Percentiles rank a stretch among this genome's conserved stretches.
Evolutionary conservation across 805 yeast species (phyloP).

Genomic region (Priceomyces fermenticarens): DNA sequence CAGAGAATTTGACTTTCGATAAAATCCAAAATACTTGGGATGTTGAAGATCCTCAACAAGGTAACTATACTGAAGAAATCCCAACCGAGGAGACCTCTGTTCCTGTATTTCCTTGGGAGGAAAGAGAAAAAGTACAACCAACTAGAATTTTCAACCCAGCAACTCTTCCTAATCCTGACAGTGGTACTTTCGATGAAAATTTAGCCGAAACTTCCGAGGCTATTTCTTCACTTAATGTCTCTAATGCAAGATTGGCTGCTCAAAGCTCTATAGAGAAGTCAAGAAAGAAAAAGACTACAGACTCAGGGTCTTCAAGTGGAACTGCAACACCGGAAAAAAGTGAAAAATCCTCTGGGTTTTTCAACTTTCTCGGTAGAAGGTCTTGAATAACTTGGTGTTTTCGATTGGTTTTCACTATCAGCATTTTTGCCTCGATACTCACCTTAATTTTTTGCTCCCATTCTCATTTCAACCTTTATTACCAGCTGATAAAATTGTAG

Average conservation of each 20-base stretch:
- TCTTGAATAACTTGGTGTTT: too few relatives aligned
- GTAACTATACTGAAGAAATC: constrained; percentile 1
- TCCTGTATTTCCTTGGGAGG: constrained; percentile 31
- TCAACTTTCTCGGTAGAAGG: neutral
- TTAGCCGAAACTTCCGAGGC: constrained; percentile 3
- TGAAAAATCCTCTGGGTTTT: neutral
- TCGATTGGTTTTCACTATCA: too few relatives aligned
- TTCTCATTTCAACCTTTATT: too few relatives aligned
- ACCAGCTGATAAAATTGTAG: too few relatives aligned
- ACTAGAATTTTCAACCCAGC: constrained; percentile 21
- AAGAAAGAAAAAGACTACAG: neutral
- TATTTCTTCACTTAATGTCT: constrained; percentile 3
- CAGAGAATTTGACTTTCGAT: constrained; percentile 15
- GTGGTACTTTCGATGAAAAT: neutral
- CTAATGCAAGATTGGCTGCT: constrained; percentile 7
- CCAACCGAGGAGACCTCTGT: neutral
- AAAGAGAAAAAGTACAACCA: constrained; percentile 17
- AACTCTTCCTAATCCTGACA: neutral
- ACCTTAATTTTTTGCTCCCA: too few relatives aligned
- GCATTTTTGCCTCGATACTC: too few relatives aligned
- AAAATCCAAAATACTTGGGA: constrained; percentile 23
- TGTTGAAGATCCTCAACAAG: neutral
- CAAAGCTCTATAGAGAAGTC: constrained; percentile 9
- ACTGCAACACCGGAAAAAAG: neutral
- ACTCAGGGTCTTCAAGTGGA: neutral